A percentile compares a stretch with the other conserved stretches of the same genome.
phyloP scores from a whole-genome alignment of 306 rosid genomes.

The Lathyrus oleraceus region DNA sequence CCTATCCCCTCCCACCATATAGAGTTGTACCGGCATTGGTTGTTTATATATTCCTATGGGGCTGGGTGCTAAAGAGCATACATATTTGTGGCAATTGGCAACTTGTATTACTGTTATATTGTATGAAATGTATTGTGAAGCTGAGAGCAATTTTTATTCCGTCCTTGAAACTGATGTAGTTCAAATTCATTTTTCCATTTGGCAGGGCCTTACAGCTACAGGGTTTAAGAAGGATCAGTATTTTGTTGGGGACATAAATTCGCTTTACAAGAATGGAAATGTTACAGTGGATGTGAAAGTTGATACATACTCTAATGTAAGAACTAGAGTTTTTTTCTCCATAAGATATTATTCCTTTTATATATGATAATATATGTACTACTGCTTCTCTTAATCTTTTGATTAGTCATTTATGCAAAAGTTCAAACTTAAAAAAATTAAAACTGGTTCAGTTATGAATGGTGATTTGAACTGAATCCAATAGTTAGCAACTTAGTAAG shows the following conservation, averaged over 20 bases:
- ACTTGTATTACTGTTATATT: not conserved
- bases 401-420: not conserved
- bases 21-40: not conserved
- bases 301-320: slow-evolving; percentile 84
- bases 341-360: slow-evolving; percentile 5
- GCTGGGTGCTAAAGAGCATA: not conserved
- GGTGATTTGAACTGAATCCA: slow-evolving; percentile 8
- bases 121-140: not conserved
- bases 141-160: slow-evolving; percentile 12
- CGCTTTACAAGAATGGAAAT: slow-evolving; percentile 79
- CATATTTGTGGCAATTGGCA: slow-evolving; percentile 7
- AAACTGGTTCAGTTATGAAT: not conserved
- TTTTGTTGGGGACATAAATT: slow-evolving; percentile 77
- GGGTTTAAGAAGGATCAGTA: slow-evolving; percentile 85
- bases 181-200: slow-evolving; percentile 31
- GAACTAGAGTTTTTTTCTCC: slow-evolving; percentile 30
- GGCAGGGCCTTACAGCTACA: slow-evolving; percentile 82
- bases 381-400: slow-evolving; percentile 5
- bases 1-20: not conserved
- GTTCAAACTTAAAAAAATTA: slow-evolving; percentile 7
- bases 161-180: slow-evolving; percentile 14
- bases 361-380: slow-evolving; percentile 21
- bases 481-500: not conserved
- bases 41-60: not conserved
- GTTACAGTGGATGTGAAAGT: slow-evolving; percentile 79